Percentiles rank a stretch among this genome's conserved stretches.
Conservation (phyloP, 1,284 basidiomycete species). For the Ceratorhiza oryzae-sativae region DNA sequence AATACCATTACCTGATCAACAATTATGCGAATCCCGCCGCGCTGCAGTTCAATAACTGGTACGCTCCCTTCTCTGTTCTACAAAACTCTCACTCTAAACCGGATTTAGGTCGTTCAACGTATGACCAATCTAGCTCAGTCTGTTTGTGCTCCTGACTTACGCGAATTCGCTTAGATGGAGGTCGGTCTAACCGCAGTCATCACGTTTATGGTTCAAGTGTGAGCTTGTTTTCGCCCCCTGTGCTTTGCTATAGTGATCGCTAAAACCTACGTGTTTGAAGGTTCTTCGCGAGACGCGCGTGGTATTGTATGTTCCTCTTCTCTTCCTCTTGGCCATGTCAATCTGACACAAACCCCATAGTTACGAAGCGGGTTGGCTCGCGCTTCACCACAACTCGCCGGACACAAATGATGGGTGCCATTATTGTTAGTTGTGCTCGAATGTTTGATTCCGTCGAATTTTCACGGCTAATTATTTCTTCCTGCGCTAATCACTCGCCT, state of each 20-base stretch:
- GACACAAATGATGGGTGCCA: slow-evolving; percentile 47
- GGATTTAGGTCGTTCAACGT: slow-evolving; percentile 49
- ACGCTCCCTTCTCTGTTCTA: neutral
- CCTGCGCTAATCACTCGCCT: neutral
- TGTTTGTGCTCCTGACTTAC: neutral
- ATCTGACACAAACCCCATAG: too few relatives aligned
- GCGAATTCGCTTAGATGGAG: slow-evolving; percentile 1
- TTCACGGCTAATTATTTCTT: neutral
- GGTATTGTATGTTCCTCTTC: slow-evolving; percentile 46
- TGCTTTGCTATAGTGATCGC: slow-evolving; percentile 11
- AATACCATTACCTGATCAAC: slow-evolving; percentile 46
- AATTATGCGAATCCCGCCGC: slow-evolving; percentile 47
- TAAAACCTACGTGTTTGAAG: slow-evolving; percentile 43
- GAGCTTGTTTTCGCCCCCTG: neutral
- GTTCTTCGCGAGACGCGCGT: slow-evolving; percentile 50
- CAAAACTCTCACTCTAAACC: neutral
- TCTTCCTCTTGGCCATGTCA: neutral
- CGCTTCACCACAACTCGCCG: slow-evolving; percentile 46
- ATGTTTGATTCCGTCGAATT: slow-evolving; percentile 12
- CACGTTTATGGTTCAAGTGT: slow-evolving; percentile 48
- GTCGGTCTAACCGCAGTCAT: slow-evolving; percentile 44
- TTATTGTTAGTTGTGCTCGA: slow-evolving; percentile 46
- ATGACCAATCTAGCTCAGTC: slow-evolving; percentile 22
- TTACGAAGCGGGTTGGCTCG: slow-evolving; percentile 26
- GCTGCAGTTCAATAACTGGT: slow-evolving; percentile 48